These are phyloP conservation scores for Ricinus communis DNA, from an alignment of 345 rosid species.

Conservation along the genomic window DNA sequence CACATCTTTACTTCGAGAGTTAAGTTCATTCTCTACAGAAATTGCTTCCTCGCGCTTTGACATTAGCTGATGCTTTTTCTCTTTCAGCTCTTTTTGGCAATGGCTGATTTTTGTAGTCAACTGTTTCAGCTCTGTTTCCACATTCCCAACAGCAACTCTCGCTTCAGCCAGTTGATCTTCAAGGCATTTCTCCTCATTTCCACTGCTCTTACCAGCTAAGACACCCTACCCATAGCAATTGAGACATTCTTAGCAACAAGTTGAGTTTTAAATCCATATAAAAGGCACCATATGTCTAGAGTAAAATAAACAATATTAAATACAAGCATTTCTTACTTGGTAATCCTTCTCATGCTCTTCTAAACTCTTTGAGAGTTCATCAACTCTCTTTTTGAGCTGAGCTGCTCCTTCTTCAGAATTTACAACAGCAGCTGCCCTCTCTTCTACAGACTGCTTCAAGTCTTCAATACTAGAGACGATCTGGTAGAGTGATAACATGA, in stretches of 20 bases:
- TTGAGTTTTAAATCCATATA: constrained; percentile 5
- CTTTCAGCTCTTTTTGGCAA: constrained; percentile 80
- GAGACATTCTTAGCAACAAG: constrained; percentile 17
- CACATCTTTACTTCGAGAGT: constrained; percentile 61
- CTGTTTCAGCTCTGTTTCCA: constrained; percentile 84
- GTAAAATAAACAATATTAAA: not conserved
- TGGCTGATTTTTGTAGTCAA: constrained; percentile 80
- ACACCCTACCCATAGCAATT: constrained; percentile 58
- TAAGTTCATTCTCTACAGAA: constrained; percentile 71
- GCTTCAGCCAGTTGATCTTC: constrained; percentile 96
- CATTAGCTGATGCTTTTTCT: constrained; percentile 62
- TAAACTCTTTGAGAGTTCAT: constrained; percentile 70
- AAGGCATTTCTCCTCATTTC: constrained; percentile 93
- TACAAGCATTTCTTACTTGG: constrained; percentile 51
- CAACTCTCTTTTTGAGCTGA: constrained; percentile 61
- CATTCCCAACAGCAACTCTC: constrained; percentile 82
- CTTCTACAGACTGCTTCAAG: constrained; percentile 67
- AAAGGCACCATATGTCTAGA: not conserved
- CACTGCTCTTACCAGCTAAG: constrained; percentile 91
- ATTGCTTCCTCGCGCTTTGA: constrained; percentile 82
- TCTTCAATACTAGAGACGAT: constrained; percentile 69
- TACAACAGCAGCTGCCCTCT: constrained; percentile 65
- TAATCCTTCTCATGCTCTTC: constrained; percentile 79
- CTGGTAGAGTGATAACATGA: constrained; percentile 43
- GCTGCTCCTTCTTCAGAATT: constrained; percentile 86